A percentile compares a stretch with the other conserved stretches of the same genome.
These are phyloP conservation scores for Hermanozyma aechmeae DNA, from an alignment of 805 yeast species.

Conservation along the genomic window DNA sequence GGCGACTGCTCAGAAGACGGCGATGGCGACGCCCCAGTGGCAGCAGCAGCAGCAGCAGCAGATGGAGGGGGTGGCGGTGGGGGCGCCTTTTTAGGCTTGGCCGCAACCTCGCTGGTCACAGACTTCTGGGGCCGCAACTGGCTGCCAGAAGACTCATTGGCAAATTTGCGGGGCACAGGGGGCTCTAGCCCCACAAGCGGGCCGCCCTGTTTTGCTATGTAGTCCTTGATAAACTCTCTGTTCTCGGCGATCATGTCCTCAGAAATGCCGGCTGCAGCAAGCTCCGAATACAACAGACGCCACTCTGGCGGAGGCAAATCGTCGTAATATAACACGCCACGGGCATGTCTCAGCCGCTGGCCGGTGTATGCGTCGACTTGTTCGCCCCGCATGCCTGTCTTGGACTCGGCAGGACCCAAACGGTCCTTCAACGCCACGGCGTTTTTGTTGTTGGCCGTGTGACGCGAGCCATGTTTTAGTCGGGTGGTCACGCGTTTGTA, in stretches of 20 bases:
- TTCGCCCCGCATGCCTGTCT: slow-evolving; percentile 62
- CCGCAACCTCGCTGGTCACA: no score
- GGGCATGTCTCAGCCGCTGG: slow-evolving; percentile 46
- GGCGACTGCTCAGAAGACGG: no score
- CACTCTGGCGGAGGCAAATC: slow-evolving; percentile 79
- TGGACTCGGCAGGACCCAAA: slow-evolving; percentile 13
- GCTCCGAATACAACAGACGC: slow-evolving; percentile 63
- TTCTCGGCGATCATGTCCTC: slow-evolving; percentile 88
- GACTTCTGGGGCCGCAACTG: slow-evolving; percentile 24
- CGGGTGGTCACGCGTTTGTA: slow-evolving; percentile 65
- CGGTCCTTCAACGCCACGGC: slow-evolving; percentile 70
- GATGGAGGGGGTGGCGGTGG: slow-evolving; percentile 31
- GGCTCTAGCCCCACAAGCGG: slow-evolving; percentile 79
- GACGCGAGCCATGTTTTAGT: slow-evolving; percentile 79
- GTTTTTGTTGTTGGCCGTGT: slow-evolving; percentile 76
- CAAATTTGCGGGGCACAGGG: slow-evolving; percentile 59
- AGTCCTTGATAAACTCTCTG: slow-evolving; percentile 71
- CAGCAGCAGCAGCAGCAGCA: no score
- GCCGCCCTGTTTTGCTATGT: slow-evolving; percentile 65
- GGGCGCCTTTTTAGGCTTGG: slow-evolving; percentile 23
- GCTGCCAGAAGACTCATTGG: not conserved
- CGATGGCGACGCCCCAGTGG: slow-evolving; percentile 5
- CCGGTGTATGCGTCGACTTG: slow-evolving; percentile 36
- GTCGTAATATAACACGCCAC: slow-evolving; percentile 63
- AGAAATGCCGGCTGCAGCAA: slow-evolving; percentile 69